Evolutionary conservation across 495 filamentous ascomycete species (phyloP).

Genomic region (Penicillium coprophilum): DNA sequence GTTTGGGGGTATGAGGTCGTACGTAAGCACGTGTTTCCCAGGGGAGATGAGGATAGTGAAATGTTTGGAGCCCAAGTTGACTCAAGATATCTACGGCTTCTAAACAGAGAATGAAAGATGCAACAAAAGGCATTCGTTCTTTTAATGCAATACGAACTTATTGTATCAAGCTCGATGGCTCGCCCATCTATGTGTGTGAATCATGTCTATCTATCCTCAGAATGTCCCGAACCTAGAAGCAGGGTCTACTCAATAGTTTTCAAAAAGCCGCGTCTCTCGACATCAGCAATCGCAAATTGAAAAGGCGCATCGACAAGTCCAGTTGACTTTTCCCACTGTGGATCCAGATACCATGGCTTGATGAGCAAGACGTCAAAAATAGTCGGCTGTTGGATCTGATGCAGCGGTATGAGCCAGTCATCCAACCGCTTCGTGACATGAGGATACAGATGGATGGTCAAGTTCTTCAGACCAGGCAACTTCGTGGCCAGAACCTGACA

Average conservation of each 20-base stretch:
- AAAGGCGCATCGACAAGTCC: background rate
- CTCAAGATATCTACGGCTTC: background rate
- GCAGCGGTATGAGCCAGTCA: background rate
- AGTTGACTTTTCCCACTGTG: background rate
- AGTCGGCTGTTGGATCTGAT: background rate
- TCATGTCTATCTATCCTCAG: background rate
- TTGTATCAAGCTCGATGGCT: background rate
- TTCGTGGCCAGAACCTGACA: background rate
- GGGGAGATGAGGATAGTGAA: background rate
- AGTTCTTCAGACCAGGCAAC: background rate
- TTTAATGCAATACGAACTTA: background rate
- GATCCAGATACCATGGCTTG: background rate
- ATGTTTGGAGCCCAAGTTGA: background rate
- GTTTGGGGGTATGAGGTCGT: background rate
- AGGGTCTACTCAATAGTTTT: background rate
- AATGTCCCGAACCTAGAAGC: too few relatives aligned
- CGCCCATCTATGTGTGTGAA: background rate
- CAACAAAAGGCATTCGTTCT: too few relatives aligned
- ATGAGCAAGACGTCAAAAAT: background rate
- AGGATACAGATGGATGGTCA: slow-evolving; percentile 4
- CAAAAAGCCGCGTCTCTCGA: background rate
- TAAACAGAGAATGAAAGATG: too few relatives aligned
- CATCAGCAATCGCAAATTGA: background rate
- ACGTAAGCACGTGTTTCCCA: background rate
- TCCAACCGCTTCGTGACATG: background rate